phyloP scores from a whole-genome alignment of 106 monocot species.

The Acorus gramineus region DNA sequence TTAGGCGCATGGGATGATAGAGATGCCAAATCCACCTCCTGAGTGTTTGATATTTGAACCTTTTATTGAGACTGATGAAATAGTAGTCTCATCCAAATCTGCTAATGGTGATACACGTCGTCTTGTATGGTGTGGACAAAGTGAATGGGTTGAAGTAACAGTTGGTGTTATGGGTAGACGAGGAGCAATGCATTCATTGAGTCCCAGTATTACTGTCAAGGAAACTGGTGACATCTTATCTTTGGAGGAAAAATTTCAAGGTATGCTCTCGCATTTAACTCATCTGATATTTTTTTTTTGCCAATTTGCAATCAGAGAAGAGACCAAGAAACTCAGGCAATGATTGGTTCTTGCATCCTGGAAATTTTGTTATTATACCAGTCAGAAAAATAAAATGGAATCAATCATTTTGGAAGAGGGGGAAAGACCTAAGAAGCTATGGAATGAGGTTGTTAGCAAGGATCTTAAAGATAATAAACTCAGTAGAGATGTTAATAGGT shows the following conservation, averaged over 20 bases:
- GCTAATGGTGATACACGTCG: slow-evolving; percentile 15
- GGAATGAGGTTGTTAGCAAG: too few species aligned
- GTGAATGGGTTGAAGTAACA: slow-evolving; percentile 85
- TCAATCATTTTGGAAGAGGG: too few species aligned
- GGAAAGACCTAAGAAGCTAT: too few species aligned
- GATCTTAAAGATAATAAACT: too few species aligned
- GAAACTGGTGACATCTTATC: slow-evolving; percentile 86
- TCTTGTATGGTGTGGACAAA: slow-evolving; percentile 57
- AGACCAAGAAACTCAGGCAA: too few species aligned
- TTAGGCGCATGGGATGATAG: slow-evolving; percentile 89
- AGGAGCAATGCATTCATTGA: slow-evolving; percentile 62
- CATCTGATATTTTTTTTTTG: neutral
- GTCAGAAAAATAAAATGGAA: too few species aligned
- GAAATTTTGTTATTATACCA: too few species aligned
- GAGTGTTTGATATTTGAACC: slow-evolving; percentile 67
- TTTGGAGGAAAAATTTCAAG: slow-evolving; percentile 97
- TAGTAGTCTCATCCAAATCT: slow-evolving; percentile 57
- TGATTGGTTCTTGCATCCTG: too few species aligned
- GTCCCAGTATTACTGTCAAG: slow-evolving; percentile 91
- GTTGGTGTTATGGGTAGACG: slow-evolving; percentile 72
- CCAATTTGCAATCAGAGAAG: too few species aligned
- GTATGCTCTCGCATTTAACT: slow-evolving; percentile 16
- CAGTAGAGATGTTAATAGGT: too few species aligned
- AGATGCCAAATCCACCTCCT: slow-evolving; percentile 78
- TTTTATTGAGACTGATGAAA: slow-evolving; percentile 86